Evolutionary conservation across 371 early-diverging fungal genomes (phyloP), one percentile per base, ranked within the genome.

Genomic region (Dinochytrium kinnereticum): DNA sequence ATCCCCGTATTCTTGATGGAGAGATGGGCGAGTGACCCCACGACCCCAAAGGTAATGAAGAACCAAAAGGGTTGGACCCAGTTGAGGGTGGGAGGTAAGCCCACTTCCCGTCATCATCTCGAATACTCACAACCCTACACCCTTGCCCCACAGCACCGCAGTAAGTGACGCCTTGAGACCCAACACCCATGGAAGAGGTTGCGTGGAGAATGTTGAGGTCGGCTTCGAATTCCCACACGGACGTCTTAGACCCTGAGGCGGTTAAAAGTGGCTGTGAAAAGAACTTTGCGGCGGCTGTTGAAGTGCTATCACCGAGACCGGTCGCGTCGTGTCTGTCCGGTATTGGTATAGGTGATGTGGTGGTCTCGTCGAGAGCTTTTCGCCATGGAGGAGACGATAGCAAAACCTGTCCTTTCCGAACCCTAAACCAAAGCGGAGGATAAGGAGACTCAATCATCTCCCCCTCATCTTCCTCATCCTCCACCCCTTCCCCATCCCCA

Each of bases 361-460:
- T n/a, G n/a, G n/a, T n/a, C n/a, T n/a, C n/a, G n/a, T n/a, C n/a
- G 13, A 21, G 26, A 26, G 50, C 59, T 30, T 15, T 61, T 24
- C 61, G 10, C 24, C 3, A 44, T 26, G 66, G 44, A 24, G 66
- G n/a, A 7, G 5, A 40, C 26, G 66, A 66, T n/a, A 82, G 59
- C 1, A 86, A 30, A 0, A 82, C 80, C 69, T 83, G 82, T 13
- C 86, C 86, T 50, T 80, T 76, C 33, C 86, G 76, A 1, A 86
- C 44, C 44, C 69, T 51, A 74, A 83, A 81, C 26, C 76, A 68
- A 21, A 71, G 33, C 19, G 83, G 81, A 15, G 76, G 70, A 1
- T 10, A 19, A 10, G 30, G 13, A 31, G 64, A 33, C 36, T 64
- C 64, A 10, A 7, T 3, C 13, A 5, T 51, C 28, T 19, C n/a